Evolutionary conservation across 2,329 filamentous ascomycete species (phyloP).

Genomic region (Remersonia thermophila): DNA sequence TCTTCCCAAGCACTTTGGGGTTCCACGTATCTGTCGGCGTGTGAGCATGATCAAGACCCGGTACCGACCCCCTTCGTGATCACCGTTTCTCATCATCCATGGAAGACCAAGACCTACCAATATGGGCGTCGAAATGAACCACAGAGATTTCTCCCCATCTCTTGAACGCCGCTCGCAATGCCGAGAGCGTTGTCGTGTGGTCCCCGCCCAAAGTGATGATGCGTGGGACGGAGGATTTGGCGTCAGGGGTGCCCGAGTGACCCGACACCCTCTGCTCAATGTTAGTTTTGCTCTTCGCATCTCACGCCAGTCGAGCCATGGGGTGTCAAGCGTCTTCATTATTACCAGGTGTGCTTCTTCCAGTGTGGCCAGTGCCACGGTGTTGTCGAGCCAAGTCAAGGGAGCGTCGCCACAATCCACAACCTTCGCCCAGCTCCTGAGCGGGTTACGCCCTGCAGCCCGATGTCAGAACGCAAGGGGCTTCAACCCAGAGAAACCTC

Average conservation of each 20-base stretch:
- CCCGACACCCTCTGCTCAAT: constrained; percentile 1
- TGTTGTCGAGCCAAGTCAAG: constrained; percentile 66
- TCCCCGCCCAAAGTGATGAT: constrained; percentile 54
- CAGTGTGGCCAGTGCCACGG: constrained; percentile 60
- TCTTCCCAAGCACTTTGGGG: constrained; percentile 44
- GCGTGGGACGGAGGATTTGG: constrained; percentile 30
- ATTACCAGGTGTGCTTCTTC: constrained; percentile 45
- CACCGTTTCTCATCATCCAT: too few species aligned
- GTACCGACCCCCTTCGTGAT: not conserved
- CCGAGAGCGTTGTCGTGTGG: constrained; percentile 50
- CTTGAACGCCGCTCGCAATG: constrained; percentile 45
- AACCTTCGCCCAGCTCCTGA: constrained; percentile 27
- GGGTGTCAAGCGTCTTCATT: constrained; percentile 15
- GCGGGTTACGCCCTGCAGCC: constrained; percentile 2
- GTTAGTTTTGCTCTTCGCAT: constrained; percentile 20
- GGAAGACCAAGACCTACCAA: constrained; percentile 35
- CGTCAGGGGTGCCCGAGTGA: constrained; percentile 18
- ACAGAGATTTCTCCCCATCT: constrained; percentile 48
- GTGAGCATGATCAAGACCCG: too few species aligned
- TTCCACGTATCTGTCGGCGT: constrained; percentile 52
- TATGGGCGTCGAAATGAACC: constrained; percentile 54
- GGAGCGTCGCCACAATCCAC: constrained; percentile 73
- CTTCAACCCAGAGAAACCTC: too few species aligned
- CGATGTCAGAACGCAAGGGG: too few species aligned
- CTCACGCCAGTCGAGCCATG: too few species aligned